Conservation (phyloP, 352 stramenopile genomes). For the Pythium phragmiticola region DNA sequence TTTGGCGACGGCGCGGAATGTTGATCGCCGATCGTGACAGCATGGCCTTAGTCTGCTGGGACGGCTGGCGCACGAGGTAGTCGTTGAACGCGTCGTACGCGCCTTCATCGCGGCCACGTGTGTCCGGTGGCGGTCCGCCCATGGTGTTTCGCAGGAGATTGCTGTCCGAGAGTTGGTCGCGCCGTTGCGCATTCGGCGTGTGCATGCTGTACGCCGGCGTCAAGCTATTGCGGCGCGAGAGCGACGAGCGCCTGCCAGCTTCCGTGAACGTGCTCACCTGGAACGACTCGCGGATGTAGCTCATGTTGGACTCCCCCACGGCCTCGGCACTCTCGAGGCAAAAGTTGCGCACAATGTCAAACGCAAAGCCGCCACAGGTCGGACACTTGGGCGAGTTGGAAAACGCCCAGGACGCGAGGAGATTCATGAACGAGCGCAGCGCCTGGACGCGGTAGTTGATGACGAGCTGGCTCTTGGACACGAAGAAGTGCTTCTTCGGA, state of each 20-base stretch:
- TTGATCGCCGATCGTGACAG: constrained; percentile 21
- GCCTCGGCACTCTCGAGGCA: constrained; percentile 57
- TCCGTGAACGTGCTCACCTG: constrained; percentile 53
- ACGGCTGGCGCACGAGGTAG: constrained; percentile 55
- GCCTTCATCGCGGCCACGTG: constrained; percentile 22
- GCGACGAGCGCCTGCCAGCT: constrained; percentile 28
- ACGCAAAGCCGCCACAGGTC: constrained; percentile 77
- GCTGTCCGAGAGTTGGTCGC: constrained; percentile 12
- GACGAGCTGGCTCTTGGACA: constrained; percentile 66
- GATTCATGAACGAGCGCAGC: constrained; percentile 80
- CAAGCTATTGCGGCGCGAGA: constrained; percentile 46
- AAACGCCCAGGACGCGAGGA: constrained; percentile 80
- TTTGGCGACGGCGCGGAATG: constrained; percentile 5
- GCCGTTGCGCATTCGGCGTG: constrained; percentile 29
- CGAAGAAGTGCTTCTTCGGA: constrained; percentile 86
- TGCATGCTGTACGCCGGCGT: constrained; percentile 43
- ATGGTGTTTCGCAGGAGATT: constrained; percentile 15
- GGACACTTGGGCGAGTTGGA: constrained; percentile 83
- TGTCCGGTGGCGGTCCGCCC: neutral
- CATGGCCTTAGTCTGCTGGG: constrained; percentile 42
- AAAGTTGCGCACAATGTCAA: constrained; percentile 81
- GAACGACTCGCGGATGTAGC: constrained; percentile 66
- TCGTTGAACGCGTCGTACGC: constrained; percentile 79
- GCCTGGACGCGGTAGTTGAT: constrained; percentile 86
- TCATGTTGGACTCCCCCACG: constrained; percentile 58